Percentiles rank a stretch among this genome's conserved stretches.
These are phyloP conservation scores for Knoxdaviesia capensis DNA, from an alignment of 2,329 filamentous ascomycete species.

Conservation along the genomic window DNA sequence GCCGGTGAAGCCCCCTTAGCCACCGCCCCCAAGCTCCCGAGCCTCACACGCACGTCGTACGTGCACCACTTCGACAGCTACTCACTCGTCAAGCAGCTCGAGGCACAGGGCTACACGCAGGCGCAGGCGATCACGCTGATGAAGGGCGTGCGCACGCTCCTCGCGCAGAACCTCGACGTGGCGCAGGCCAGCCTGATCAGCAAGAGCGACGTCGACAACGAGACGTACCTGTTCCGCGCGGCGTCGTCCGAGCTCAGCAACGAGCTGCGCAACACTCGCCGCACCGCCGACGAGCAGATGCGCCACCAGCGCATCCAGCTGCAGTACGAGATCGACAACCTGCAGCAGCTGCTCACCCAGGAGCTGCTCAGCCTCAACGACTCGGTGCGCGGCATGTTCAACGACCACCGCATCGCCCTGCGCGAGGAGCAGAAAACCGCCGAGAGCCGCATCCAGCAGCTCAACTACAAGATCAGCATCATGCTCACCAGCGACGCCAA, in stretches of 20 bases:
- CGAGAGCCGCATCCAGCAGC: conserved; percentile 75
- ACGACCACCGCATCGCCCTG: conserved; percentile 85
- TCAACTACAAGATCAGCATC: conserved; percentile 93
- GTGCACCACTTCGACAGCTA: conserved; percentile 97
- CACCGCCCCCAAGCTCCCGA: not conserved
- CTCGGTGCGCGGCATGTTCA: conserved; percentile 86
- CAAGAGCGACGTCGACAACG: conserved; percentile 83
- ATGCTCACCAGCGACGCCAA: conserved; percentile 75
- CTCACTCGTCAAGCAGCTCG: conserved; percentile 63
- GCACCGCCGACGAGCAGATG: conserved; percentile 59
- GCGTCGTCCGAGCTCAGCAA: conserved; percentile 83
- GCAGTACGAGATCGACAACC: conserved; percentile 88
- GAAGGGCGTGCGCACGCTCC: conserved; percentile 68
- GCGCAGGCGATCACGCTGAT: conserved; percentile 68
- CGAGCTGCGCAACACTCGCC: conserved; percentile 63
- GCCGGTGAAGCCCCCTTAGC: too few species aligned
- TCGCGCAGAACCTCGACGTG: conserved; percentile 62
- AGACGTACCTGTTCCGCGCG: conserved; percentile 82
- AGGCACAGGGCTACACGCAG: conserved; percentile 47
- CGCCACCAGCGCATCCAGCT: conserved; percentile 67
- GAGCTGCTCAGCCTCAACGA: conserved; percentile 69
- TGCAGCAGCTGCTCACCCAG: conserved; percentile 68
- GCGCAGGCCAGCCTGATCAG: conserved; percentile 66
- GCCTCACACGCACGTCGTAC: conserved; percentile 33
- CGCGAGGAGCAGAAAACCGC: conserved; percentile 69